phyloP scores from a whole-genome alignment of 75 land plant genomes.

The Gnetum montanum region DNA sequence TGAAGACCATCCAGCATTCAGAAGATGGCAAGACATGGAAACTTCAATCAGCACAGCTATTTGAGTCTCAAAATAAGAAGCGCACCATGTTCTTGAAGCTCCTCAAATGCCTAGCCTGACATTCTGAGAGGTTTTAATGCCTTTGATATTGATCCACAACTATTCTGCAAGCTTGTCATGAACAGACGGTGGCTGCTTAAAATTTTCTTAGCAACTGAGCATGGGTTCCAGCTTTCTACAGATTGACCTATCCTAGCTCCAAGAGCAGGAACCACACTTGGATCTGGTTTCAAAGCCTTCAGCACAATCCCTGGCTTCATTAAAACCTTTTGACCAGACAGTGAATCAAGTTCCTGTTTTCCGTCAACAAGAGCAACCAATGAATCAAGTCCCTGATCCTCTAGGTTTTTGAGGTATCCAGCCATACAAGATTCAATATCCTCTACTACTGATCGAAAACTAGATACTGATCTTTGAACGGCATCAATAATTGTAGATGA shows the following conservation, averaged over 20 bases:
- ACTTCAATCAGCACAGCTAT: no score
- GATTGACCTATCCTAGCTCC: constrained; percentile 27
- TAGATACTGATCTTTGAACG: constrained; percentile 22
- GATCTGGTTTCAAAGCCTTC: constrained; percentile 16
- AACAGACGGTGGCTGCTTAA: constrained; percentile 16
- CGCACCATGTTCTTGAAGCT: no score
- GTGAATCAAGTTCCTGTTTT: constrained; percentile 4
- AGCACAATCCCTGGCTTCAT: constrained; percentile 32
- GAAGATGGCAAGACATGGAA: no score
- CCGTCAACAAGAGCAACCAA: constrained; percentile 13
- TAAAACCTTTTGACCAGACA: background rate
- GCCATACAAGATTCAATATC: constrained; percentile 22
- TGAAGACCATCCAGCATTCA: no score
- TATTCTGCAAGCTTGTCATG: constrained; percentile 20
- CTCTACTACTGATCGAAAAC: constrained; percentile 16
- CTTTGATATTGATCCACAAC: constrained; percentile 44
- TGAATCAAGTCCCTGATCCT: constrained; percentile 29
- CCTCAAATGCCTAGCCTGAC: constrained; percentile 10
- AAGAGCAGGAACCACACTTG: constrained; percentile 19
- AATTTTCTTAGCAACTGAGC: constrained; percentile 34
- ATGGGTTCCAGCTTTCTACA: constrained; percentile 34
- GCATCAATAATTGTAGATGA: constrained; percentile 9
- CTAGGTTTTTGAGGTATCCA: constrained; percentile 22
- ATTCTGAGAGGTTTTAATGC: constrained; percentile 23
- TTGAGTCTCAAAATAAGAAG: no score